These are phyloP conservation scores for Rhodosporidiobolus odoratus DNA, from an alignment of 768 basidiomycete species.

Conservation along the genomic window DNA sequence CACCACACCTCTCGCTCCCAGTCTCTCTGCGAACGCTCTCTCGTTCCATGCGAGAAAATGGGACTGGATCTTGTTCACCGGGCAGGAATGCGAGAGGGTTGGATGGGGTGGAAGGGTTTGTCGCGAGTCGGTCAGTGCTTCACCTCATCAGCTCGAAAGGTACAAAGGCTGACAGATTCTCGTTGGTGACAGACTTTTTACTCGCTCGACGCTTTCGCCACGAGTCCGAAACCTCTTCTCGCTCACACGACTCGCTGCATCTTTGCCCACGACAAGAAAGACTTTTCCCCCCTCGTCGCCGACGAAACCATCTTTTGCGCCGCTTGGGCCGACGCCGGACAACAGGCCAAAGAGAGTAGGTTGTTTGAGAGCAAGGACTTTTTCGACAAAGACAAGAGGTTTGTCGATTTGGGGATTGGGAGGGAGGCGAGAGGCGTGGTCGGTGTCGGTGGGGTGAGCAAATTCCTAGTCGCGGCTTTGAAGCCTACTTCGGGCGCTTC, in stretches of 20 bases:
- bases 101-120: slow-evolving; percentile 57
- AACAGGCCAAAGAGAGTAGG: slow-evolving; percentile 53
- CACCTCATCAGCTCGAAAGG: too few relatives aligned
- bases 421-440: slow-evolving; percentile 82
- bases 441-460: slow-evolving; percentile 85
- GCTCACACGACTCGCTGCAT: slow-evolving; percentile 70
- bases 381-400: slow-evolving; percentile 59
- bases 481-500: slow-evolving; percentile 55
- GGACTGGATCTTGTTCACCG: slow-evolving; percentile 75
- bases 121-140: slow-evolving; percentile 75
- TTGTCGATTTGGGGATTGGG: slow-evolving; percentile 75
- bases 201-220: slow-evolving; percentile 74
- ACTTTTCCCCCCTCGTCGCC: slow-evolving; percentile 73
- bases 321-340: slow-evolving; percentile 61
- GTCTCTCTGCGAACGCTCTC: slow-evolving; percentile 60
- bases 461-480: slow-evolving; percentile 85
- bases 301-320: slow-evolving; percentile 80
- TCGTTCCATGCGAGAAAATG: slow-evolving; percentile 76
- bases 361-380: slow-evolving; percentile 83
- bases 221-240: slow-evolving; percentile 58
- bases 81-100: slow-evolving; percentile 59
- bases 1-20: slow-evolving; percentile 59
- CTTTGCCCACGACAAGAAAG: slow-evolving; percentile 79
- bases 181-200: slow-evolving; percentile 65
- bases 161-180: not conserved